These are phyloP conservation scores for Amaranthus tricolor DNA, from an alignment of 179 eudicot species.

Conservation along the genomic window DNA sequence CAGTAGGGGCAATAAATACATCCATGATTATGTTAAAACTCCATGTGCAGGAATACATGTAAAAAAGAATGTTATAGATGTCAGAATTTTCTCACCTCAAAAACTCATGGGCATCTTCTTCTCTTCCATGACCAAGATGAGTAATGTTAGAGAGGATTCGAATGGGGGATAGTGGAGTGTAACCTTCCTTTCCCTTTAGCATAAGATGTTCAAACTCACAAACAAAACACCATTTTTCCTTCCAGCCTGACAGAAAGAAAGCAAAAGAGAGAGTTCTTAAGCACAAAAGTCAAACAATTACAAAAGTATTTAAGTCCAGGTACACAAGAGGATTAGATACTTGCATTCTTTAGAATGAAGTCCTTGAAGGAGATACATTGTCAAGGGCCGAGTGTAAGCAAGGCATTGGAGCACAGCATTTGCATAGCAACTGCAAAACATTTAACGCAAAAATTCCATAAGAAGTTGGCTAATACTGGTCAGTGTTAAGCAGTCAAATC, in stretches of 20 bases:
- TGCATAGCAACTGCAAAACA: slow-evolving; percentile 83
- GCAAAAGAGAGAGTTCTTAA: slow-evolving; percentile 15
- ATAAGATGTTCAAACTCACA: slow-evolving; percentile 81
- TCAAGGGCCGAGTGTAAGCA: slow-evolving; percentile 78
- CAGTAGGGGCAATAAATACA: slow-evolving; percentile 19
- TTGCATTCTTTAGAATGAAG: slow-evolving; percentile 79
- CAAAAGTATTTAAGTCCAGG: background rate
- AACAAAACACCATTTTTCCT: slow-evolving; percentile 79
- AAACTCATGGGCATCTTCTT: slow-evolving; percentile 98
- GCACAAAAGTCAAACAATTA: slow-evolving; percentile 14
- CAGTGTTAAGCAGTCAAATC: too few species aligned
- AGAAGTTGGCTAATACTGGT: background rate
- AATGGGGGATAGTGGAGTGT: slow-evolving; percentile 56
- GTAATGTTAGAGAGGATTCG: slow-evolving; percentile 66
- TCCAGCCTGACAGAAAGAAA: slow-evolving; percentile 47
- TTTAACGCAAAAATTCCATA: slow-evolving; percentile 8
- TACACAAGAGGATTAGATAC: slow-evolving; percentile 17
- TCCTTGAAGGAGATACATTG: slow-evolving; percentile 76
- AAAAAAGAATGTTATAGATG: background rate
- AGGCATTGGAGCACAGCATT: slow-evolving; percentile 94
- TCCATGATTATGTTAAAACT: background rate
- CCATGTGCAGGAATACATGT: slow-evolving; percentile 4
- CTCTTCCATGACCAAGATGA: slow-evolving; percentile 72
- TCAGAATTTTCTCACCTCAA: slow-evolving; percentile 48
- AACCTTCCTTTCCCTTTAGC: slow-evolving; percentile 51